A percentile compares a stretch with the other conserved stretches of the same genome.
Evolutionary conservation across 495 filamentous ascomycete genomes (phyloP).

Genomic region (Lasiosphaeriaceae sp.): DNA sequence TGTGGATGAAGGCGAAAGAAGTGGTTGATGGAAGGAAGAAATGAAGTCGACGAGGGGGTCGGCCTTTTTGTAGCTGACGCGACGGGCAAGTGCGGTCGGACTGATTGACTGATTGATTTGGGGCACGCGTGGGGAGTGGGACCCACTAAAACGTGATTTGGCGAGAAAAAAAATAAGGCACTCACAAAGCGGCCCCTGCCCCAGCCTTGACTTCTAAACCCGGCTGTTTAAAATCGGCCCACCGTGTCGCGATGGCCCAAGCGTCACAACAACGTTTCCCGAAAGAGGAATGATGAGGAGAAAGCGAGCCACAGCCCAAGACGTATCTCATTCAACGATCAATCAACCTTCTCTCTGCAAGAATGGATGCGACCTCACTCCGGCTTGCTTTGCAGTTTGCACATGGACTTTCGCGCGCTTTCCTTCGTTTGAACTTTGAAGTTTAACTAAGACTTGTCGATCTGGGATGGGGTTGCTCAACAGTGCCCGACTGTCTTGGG

Average conservation of each 20-base stretch:
- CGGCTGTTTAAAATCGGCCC: constrained; percentile 5
- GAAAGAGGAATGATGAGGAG: constrained; percentile 13
- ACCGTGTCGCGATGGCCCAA: constrained; percentile 29
- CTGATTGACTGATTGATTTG: constrained; percentile 47
- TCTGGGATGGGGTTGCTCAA: too few species aligned
- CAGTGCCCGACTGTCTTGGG: too few species aligned
- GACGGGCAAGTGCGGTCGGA: constrained; percentile 35
- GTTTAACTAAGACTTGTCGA: too few species aligned
- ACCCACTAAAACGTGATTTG: constrained; percentile 29
- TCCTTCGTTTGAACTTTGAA: too few species aligned
- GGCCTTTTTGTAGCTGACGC: constrained; percentile 51
- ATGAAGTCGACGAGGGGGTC: constrained; percentile 42
- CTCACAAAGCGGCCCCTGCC: constrained; percentile 5
- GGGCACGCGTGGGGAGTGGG: constrained; percentile 24
- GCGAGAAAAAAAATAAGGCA: constrained; percentile 29
- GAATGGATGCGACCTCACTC: too few species aligned
- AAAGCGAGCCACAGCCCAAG: not conserved
- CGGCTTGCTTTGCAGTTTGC: too few species aligned
- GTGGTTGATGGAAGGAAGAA: constrained; percentile 41
- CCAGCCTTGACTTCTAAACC: not conserved
- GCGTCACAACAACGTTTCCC: constrained; percentile 32
- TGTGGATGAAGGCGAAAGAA: constrained; percentile 38
- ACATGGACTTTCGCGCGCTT: too few species aligned
- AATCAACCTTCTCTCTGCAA: too few species aligned
- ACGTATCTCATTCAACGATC: too few species aligned